Conservation (phyloP, 805 yeast species). For the Saturnispora silvae region DNA sequence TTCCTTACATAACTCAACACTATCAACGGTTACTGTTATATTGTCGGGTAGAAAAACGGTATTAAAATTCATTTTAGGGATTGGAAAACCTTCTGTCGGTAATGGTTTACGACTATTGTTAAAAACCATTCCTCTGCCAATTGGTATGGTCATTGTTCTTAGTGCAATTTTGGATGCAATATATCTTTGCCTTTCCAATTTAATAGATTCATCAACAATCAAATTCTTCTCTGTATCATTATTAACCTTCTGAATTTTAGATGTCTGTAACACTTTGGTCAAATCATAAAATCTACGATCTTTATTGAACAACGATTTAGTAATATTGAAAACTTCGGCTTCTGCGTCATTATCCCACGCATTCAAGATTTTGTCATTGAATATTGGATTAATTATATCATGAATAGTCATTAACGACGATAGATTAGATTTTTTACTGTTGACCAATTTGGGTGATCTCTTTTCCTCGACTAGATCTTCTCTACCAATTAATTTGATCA, state of each 20-base stretch:
- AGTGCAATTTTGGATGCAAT: slow-evolving; percentile 53
- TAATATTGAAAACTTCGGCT: slow-evolving; percentile 55
- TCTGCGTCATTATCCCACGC: slow-evolving; percentile 69
- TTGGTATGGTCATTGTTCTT: slow-evolving; percentile 64
- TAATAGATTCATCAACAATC: slow-evolving; percentile 43
- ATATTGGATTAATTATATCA: slow-evolving; percentile 29
- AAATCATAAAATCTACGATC: slow-evolving; percentile 78
- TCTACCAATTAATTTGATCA: slow-evolving; percentile 54
- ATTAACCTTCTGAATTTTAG: slow-evolving; percentile 47
- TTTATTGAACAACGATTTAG: slow-evolving; percentile 59
- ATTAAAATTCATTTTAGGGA: slow-evolving; percentile 64
- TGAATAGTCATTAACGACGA: slow-evolving; percentile 12
- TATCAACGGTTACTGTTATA: slow-evolving; percentile 51
- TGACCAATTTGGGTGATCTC: slow-evolving; percentile 1
- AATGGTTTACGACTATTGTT: slow-evolving; percentile 63
- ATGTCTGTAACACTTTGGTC: slow-evolving; percentile 58
- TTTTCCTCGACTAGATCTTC: slow-evolving; percentile 41
- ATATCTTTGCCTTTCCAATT: slow-evolving; percentile 41
- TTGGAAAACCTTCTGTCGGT: slow-evolving; percentile 74
- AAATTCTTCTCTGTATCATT: slow-evolving; percentile 23
- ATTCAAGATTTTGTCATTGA: slow-evolving; percentile 35
- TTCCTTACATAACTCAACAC: slow-evolving; percentile 38
- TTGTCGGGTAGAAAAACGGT: slow-evolving; percentile 54
- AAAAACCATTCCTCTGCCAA: slow-evolving; percentile 70
- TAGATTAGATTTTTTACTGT: slow-evolving; percentile 28